A percentile compares a stretch with the other conserved stretches of the same genome.
These are phyloP conservation scores for Arachis stenosperma DNA, from an alignment of 306 rosid species.

Conservation along the genomic window DNA sequence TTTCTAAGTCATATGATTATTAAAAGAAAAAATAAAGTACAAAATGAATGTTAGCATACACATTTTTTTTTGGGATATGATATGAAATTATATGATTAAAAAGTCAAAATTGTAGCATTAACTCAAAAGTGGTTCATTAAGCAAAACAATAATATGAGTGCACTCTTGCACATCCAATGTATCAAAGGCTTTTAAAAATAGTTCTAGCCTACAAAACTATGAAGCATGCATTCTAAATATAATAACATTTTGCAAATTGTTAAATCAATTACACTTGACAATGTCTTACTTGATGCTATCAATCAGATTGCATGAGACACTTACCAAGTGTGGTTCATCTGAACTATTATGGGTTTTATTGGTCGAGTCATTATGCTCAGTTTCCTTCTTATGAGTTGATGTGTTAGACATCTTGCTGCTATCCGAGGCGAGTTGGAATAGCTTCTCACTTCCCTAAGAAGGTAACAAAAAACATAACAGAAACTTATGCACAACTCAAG, in stretches of 20 bases:
- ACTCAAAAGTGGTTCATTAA: background rate
- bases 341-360: conserved; percentile 38
- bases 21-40: background rate
- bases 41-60: conserved; percentile 11
- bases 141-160: background rate
- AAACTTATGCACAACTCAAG: too few species aligned
- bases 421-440: conserved; percentile 74
- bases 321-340: conserved; percentile 53
- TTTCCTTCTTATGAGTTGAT: conserved; percentile 24
- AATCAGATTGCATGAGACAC: conserved; percentile 5
- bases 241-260: conserved; percentile 11
- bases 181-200: conserved; percentile 21
- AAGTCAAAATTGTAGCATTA: too few species aligned
- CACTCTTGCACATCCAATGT: background rate
- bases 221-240: conserved; percentile 1
- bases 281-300: too few species aligned
- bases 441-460: conserved; percentile 87
- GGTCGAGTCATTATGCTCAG: conserved; percentile 36
- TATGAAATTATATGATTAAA: background rate
- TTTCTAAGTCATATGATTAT: conserved; percentile 45
- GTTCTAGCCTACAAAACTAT: background rate
- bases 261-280: background rate
- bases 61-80: background rate
- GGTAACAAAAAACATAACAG: conserved; percentile 5
- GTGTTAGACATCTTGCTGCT: conserved; percentile 42